phyloP scores from a whole-genome alignment of 345 rosid species.

The Euclidium syriacum region DNA sequence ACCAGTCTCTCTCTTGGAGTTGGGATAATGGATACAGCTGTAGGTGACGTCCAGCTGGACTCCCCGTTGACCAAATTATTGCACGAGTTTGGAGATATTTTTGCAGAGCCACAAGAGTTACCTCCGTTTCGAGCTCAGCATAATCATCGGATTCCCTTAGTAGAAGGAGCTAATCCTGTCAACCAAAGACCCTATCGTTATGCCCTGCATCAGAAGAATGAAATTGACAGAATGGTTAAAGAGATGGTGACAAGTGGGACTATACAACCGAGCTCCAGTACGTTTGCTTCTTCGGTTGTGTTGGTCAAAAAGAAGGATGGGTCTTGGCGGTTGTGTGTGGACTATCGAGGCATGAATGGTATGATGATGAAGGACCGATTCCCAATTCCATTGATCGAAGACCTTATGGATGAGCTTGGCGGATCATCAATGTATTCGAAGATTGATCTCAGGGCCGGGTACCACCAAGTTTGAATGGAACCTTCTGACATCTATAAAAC shows the following conservation, averaged over 20 bases:
- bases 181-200: neutral
- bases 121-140: neutral
- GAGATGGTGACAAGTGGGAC: no score
- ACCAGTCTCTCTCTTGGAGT: no score
- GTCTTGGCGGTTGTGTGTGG: neutral
- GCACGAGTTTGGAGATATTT: neutral
- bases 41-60: no score
- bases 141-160: neutral
- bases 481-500: no score
- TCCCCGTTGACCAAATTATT: no score
- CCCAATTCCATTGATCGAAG: neutral
- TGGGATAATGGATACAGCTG: no score
- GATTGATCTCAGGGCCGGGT: neutral
- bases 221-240: neutral
- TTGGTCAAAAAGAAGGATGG: neutral
- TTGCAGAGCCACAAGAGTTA: neutral
- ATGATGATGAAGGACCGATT: no score
- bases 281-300: neutral
- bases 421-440: neutral
- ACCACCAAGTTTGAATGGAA: neutral
- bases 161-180: neutral
- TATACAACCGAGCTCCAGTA: no score
- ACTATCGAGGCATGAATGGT: no score
- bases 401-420: neutral
- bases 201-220: neutral